These are phyloP conservation scores for Solanum chilense DNA, from an alignment of 257 asterid genomes.

Conservation along the genomic window DNA sequence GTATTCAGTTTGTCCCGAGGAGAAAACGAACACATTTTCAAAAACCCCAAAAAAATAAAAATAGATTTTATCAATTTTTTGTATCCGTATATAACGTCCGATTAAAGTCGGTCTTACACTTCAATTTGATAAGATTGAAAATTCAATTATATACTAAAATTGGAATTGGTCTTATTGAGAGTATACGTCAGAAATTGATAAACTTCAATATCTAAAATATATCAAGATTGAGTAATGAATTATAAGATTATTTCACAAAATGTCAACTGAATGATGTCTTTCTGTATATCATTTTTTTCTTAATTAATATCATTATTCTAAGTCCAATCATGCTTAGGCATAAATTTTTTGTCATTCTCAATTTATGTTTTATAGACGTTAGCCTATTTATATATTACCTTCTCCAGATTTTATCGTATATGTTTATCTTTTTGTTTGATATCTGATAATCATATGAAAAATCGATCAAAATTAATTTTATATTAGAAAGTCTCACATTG, in stretches of 20 bases:
- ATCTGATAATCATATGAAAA: too few species aligned
- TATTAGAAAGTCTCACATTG: too few species aligned
- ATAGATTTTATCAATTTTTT: too few species aligned
- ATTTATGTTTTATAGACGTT: not conserved
- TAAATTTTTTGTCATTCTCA: not conserved
- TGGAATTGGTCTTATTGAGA: not conserved
- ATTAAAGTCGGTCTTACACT: not conserved
- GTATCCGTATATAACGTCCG: too few species aligned
- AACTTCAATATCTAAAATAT: not conserved
- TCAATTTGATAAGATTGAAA: not conserved
- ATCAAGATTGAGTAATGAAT: not conserved
- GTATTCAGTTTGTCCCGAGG: too few species aligned
- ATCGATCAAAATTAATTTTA: too few species aligned
- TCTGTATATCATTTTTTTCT: too few species aligned
- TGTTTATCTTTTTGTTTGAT: too few species aligned
- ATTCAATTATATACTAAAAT: not conserved
- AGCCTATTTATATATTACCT: too few species aligned
- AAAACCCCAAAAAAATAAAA: too few species aligned
- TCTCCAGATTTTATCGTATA: too few species aligned
- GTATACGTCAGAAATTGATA: not conserved
- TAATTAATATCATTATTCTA: not conserved
- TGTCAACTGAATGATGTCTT: not conserved
- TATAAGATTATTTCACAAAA: not conserved
- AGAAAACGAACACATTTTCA: accelerated
- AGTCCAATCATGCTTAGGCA: not conserved